phyloP scores from a whole-genome alignment of 2,329 filamentous ascomycete genomes.

The Calonectria ilicicola region DNA sequence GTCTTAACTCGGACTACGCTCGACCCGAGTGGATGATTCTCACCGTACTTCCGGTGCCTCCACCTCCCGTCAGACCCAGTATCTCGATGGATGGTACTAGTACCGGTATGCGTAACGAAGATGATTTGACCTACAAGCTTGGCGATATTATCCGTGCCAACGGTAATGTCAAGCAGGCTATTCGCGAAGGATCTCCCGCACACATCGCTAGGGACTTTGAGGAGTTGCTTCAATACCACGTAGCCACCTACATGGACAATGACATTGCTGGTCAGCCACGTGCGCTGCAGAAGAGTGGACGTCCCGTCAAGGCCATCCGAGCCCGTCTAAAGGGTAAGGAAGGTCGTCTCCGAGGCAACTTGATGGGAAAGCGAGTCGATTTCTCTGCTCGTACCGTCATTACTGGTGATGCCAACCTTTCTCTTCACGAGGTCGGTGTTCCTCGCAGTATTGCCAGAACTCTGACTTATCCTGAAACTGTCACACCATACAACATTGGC shows the following conservation, averaged over 20 bases:
- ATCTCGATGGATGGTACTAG: slow-evolving; percentile 97
- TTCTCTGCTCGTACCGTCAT: slow-evolving; percentile 99
- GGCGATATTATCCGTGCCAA: slow-evolving; percentile 99
- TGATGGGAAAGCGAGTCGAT: slow-evolving; percentile 99
- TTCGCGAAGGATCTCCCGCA: slow-evolving; percentile 89
- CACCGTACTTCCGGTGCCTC: slow-evolving; percentile 93
- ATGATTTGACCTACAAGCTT: slow-evolving; percentile 99
- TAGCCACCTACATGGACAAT: slow-evolving; percentile 99
- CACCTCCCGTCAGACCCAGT: slow-evolving; percentile 94
- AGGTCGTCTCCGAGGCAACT: slow-evolving; percentile 94
- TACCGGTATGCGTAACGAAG: slow-evolving; percentile 92
- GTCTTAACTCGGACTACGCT: slow-evolving; percentile 93
- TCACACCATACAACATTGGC: slow-evolving; percentile 97
- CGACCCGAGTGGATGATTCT: slow-evolving; percentile 99
- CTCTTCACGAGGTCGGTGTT: slow-evolving; percentile 96
- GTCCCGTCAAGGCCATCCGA: slow-evolving; percentile 96
- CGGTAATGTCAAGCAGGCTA: slow-evolving; percentile 90
- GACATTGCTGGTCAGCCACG: slow-evolving; percentile 96
- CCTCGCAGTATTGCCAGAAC: slow-evolving; percentile 93
- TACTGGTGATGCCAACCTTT: slow-evolving; percentile 96
- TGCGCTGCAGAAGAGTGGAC: slow-evolving; percentile 95
- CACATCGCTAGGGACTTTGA: slow-evolving; percentile 95
- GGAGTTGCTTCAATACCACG: slow-evolving; percentile 93
- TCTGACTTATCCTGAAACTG: slow-evolving; percentile 95
- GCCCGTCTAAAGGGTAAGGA: slow-evolving; percentile 99